A percentile compares a stretch with the other conserved stretches of the same genome.
phyloP scores from a whole-genome alignment of 75 land plant species.

The Picea sitchensis region DNA sequence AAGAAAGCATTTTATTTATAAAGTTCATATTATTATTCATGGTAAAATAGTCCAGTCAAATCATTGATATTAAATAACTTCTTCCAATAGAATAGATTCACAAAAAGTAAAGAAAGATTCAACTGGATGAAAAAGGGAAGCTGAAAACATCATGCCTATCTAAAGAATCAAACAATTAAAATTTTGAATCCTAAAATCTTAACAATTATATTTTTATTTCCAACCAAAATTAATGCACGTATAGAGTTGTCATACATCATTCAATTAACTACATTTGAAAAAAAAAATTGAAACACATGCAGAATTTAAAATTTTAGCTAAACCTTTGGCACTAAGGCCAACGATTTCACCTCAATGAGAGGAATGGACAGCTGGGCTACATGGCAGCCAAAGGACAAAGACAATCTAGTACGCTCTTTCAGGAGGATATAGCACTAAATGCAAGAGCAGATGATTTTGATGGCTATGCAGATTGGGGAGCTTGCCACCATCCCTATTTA shows the following conservation, averaged over 20 bases:
- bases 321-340: too few species aligned
- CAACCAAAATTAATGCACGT: not conserved
- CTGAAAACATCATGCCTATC: slow-evolving; percentile 1
- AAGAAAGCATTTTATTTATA: not conserved
- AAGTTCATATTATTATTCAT: not conserved
- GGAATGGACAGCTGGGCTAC: too few species aligned
- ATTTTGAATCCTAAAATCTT: not conserved
- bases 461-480: too few species aligned
- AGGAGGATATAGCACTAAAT: too few species aligned
- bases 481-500: too few species aligned
- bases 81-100: not conserved
- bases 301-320: too few species aligned
- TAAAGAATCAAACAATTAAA: not conserved
- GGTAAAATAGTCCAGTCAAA: not conserved
- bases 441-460: too few species aligned
- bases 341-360: too few species aligned
- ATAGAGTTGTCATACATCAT: not conserved
- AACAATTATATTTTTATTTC: not conserved
- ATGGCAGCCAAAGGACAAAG: too few species aligned
- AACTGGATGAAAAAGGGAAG: not conserved
- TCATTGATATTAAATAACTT: not conserved
- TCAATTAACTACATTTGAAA: not conserved
- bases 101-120: not conserved
- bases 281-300: not conserved
- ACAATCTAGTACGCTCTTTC: too few species aligned